A percentile compares a stretch with the other conserved stretches of the same genome.
These are phyloP conservation scores for Inosperma sp. DNA, from an alignment of 768 basidiomycete species.

Conservation along the genomic window DNA sequence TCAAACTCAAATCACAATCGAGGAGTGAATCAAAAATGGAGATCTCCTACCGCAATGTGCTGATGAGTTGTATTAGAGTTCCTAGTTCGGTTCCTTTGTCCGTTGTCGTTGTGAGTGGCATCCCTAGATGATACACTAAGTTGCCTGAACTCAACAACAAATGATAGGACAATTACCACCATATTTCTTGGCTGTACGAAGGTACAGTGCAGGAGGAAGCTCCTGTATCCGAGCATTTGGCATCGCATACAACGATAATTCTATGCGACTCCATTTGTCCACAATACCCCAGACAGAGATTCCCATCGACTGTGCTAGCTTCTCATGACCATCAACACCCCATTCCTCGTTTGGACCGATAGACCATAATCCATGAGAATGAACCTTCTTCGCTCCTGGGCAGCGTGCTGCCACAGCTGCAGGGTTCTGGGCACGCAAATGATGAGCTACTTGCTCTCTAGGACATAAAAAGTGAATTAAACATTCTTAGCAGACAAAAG, in stretches of 20 bases:
- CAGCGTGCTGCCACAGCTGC: constrained; percentile 11
- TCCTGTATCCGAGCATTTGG: constrained; percentile 18
- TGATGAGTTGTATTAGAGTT: constrained; percentile 20
- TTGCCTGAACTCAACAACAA: constrained; percentile 3
- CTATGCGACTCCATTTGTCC: constrained; percentile 23
- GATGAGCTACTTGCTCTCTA: background rate
- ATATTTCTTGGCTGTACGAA: constrained; percentile 12
- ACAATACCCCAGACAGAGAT: constrained; percentile 23
- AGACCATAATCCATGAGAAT: constrained; percentile 20
- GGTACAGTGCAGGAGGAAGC: constrained; percentile 20
- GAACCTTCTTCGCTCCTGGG: constrained; percentile 20
- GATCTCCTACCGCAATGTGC: constrained; percentile 21
- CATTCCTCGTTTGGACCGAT: constrained; percentile 29
- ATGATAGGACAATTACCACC: constrained; percentile 16
- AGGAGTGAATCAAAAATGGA: background rate
- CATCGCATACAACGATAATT: constrained; percentile 17
- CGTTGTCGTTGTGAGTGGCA: constrained; percentile 18
- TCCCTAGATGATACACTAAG: constrained; percentile 18
- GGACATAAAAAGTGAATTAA: no score
- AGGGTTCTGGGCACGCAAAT: constrained; percentile 6
- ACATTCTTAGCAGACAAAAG: no score
- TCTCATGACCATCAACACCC: constrained; percentile 29
- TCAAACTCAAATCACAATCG: background rate
- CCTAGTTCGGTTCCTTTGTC: constrained; percentile 26
- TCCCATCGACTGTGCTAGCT: constrained; percentile 22